These are phyloP conservation scores for Skeletonema costatum DNA, from an alignment of 108 stramenopile genomes.

Conservation along the genomic window DNA sequence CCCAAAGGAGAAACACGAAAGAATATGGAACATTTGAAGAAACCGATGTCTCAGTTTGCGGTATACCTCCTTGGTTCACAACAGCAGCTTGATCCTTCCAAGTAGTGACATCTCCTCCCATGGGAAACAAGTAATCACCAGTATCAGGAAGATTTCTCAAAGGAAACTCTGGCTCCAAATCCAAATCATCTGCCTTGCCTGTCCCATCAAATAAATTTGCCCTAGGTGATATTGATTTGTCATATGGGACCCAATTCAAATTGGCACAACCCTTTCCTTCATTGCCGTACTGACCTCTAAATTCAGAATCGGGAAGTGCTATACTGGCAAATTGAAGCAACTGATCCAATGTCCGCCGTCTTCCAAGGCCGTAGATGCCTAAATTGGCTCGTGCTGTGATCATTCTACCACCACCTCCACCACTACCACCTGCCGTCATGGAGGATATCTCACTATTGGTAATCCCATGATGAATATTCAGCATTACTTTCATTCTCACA, in stretches of 20 bases:
- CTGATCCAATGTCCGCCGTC: conserved; percentile 75
- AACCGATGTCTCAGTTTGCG: conserved; percentile 3
- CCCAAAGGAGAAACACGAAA: conserved; percentile 59
- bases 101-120: conserved; percentile 26
- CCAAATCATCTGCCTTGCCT: conserved; percentile 72
- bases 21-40: conserved; percentile 33
- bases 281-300: conserved; percentile 29
- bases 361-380: conserved; percentile 85
- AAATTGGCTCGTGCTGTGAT: conserved; percentile 63
- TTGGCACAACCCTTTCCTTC: conserved; percentile 54
- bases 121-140: conserved; percentile 34
- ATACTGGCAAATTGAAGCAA: conserved; percentile 72
- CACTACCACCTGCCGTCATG: conserved; percentile 2
- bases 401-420: conserved; percentile 40
- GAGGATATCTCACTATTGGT: conserved; percentile 20
- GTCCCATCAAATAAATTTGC: conserved; percentile 70
- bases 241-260: conserved; percentile 71
- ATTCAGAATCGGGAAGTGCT: conserved; percentile 41
- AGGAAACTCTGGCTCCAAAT: conserved; percentile 81
- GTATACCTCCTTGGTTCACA: background rate
- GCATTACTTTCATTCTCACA: conserved; percentile 46
- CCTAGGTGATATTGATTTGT: conserved; percentile 70
- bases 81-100: conserved; percentile 20
- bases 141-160: conserved; percentile 58
- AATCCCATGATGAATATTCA: conserved; percentile 48